phyloP scores from a whole-genome alignment of 148 eudicot species.

The Dysphania ambrosioides region DNA sequence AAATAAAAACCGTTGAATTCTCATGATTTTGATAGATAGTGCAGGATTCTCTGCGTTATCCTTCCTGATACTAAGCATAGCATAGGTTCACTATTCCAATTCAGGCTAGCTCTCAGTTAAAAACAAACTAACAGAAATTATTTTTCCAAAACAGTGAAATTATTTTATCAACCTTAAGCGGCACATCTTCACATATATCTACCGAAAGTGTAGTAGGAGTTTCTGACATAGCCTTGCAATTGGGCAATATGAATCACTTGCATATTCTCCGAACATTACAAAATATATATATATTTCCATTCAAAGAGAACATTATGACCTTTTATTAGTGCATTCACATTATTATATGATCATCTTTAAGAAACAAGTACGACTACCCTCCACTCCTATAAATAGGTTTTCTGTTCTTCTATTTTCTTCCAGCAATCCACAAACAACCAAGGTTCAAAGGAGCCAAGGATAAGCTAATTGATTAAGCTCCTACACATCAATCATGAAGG shows the following conservation, averaged over 20 bases:
- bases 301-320: background rate
- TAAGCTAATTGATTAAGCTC: background rate
- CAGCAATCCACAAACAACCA: constrained; percentile 1
- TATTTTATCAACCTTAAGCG: background rate
- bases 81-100: constrained; percentile 2
- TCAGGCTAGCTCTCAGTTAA: background rate
- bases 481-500: background rate
- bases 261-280: constrained; percentile 2
- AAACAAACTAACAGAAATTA: background rate
- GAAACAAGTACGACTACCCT: background rate
- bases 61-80: no score
- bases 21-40: background rate
- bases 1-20: no score
- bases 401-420: constrained; percentile 15
- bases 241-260: constrained; percentile 4
- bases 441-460: background rate
- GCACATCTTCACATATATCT: no score
- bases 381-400: constrained; percentile 29
- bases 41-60: no score
- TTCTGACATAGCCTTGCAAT: background rate
- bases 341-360: background rate
- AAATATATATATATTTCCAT: background rate
- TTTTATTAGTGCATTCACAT: background rate
- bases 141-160: background rate
- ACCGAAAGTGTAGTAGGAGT: background rate